These are phyloP conservation scores for Choanephora cucurbitarum DNA, from an alignment of 371 early-diverging fungal species.

Conservation along the genomic window DNA sequence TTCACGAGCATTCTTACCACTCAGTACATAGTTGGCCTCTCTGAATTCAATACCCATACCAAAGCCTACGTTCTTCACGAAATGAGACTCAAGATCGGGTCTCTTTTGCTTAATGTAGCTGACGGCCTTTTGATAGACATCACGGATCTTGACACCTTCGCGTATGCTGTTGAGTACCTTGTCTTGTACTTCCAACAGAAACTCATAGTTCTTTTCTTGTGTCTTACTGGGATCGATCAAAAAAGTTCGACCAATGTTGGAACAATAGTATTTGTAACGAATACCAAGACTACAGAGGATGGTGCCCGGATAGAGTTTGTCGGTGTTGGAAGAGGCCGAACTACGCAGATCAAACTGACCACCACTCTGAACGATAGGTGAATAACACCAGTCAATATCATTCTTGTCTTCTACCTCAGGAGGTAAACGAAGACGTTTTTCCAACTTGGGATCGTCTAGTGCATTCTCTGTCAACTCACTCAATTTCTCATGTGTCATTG, in stretches of 20 bases:
- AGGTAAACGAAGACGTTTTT: conserved; percentile 67
- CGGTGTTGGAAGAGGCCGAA: conserved; percentile 75
- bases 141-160: conserved; percentile 78
- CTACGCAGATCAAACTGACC: conserved; percentile 89
- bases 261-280: conserved; percentile 92
- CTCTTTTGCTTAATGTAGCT: conserved; percentile 72
- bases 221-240: conserved; percentile 89
- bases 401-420: conserved; percentile 60
- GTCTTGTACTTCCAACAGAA: conserved; percentile 83
- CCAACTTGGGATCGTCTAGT: conserved; percentile 69
- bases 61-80: conserved; percentile 89
- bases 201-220: conserved; percentile 91
- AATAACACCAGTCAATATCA: conserved; percentile 89
- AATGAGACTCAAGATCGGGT: conserved; percentile 83
- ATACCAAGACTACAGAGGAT: conserved; percentile 92
- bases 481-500: conserved; percentile 88
- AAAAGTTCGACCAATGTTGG: conserved; percentile 92
- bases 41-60: conserved; percentile 95
- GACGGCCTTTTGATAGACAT: conserved; percentile 75
- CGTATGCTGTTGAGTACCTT: conserved; percentile 70
- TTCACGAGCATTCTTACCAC: conserved; percentile 66
- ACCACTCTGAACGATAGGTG: conserved; percentile 97
- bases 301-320: conserved; percentile 81
- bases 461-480: conserved; percentile 74
- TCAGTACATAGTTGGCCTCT: conserved; percentile 78